These are phyloP conservation scores for Penicillium frequentans DNA, from an alignment of 2,329 filamentous ascomycete genomes.

Conservation along the genomic window DNA sequence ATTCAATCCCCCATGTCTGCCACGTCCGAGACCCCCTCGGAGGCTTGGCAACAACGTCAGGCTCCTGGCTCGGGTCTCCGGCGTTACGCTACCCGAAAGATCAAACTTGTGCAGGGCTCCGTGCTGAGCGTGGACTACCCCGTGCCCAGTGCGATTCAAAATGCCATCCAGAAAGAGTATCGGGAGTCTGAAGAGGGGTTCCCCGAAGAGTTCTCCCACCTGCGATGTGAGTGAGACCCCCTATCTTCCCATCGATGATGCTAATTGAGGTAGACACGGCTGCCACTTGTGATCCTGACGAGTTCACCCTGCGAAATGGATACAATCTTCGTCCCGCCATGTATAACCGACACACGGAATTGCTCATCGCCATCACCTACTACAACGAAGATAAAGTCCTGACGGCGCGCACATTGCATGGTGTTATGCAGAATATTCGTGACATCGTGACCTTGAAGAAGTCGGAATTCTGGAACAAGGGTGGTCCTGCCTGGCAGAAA, in stretches of 20 bases:
- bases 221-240: slow-evolving; percentile 66
- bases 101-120: slow-evolving; percentile 95
- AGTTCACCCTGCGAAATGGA: slow-evolving; percentile 97
- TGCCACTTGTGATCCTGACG: slow-evolving; percentile 94
- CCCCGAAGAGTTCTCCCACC: slow-evolving; percentile 88
- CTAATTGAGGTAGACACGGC: slow-evolving; percentile 66
- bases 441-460: slow-evolving; percentile 98
- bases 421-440: slow-evolving; percentile 97
- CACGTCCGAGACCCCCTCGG: slow-evolving; percentile 63
- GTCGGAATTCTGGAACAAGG: slow-evolving; percentile 98
- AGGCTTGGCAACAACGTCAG: slow-evolving; percentile 76
- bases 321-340: slow-evolving; percentile 97
- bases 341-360: slow-evolving; percentile 97
- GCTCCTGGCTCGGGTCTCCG: slow-evolving; percentile 65
- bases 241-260: neutral
- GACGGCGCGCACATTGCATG: slow-evolving; percentile 85
- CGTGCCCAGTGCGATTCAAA: slow-evolving; percentile 94
- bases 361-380: slow-evolving; percentile 96
- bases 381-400: slow-evolving; percentile 99
- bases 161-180: slow-evolving; percentile 91
- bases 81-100: slow-evolving; percentile 91
- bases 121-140: slow-evolving; percentile 97
- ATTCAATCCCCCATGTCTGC: slow-evolving; percentile 60
- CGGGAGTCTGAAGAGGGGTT: slow-evolving; percentile 82
- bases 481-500: slow-evolving; percentile 97